Evolutionary conservation across 1,139 yeast genomes (phyloP), one percentile per base, ranked within the genome.

Genomic region (Taiozyma onychis): DNA sequence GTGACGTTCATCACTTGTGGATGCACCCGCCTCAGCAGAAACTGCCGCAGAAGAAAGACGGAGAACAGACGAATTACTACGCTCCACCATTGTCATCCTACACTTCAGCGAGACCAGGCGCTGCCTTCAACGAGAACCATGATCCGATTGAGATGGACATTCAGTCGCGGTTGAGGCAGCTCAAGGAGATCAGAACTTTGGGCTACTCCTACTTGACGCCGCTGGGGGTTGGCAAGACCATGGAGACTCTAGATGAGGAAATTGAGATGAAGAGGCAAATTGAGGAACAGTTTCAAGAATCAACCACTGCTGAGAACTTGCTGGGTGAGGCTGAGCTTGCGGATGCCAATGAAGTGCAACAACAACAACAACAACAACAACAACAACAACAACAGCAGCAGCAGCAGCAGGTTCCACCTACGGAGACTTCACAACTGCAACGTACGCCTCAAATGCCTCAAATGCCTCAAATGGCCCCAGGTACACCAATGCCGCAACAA

Each of bases 1-100:
- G 70, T n/a, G 77, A 74, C 49, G 67, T 72, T 8, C 77, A 73
- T 52, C 69, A 68, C 43, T 62, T 73, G 3, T 76, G 81, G 80
- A 49, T 60, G 43, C 47, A 53, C 27, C 44, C 45, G 26, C 18
- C 41, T 2, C 43, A 47, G 30, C 43, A 24, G n/a, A 43, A 34
- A 14, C 28, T 28, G 44, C 16, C 35, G 5, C 43, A 27, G 16
- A 26, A 34, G 35, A 7, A 14, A 35, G 34, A 34, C 6, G 21
- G 7, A 43, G 39, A 37, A 21, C 39, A 10, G 26, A 30, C 16
- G n/a, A 37, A 13, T 39, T 18, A 14, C 21, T 16, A 13, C 57
- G 81, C 81, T 0, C 83, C 83, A 1, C 81, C 83, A 6, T 63
- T 80, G 34, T 73, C 77, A 48, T 78, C 82, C 1, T 80, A 78